These are phyloP conservation scores for Athelia sp. DNA, from an alignment of 1,284 basidiomycete species.

Conservation along the genomic window DNA sequence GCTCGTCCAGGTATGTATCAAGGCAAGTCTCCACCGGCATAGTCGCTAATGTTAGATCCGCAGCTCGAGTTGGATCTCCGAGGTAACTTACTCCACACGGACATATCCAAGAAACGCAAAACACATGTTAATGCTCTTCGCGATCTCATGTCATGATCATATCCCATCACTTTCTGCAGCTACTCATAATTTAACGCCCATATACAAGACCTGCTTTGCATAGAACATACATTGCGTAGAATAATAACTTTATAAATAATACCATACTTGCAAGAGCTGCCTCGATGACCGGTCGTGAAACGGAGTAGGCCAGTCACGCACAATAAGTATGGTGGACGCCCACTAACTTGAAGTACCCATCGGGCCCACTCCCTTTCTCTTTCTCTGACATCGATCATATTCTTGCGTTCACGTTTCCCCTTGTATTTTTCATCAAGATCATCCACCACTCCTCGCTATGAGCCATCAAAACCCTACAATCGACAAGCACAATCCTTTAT, in stretches of 20 bases:
- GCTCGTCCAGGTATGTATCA: conserved; percentile 67
- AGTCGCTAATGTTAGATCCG: conserved; percentile 3
- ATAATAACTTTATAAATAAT: conserved; percentile 11
- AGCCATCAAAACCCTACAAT: conserved; percentile 6
- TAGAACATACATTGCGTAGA: background rate
- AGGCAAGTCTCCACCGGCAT: background rate
- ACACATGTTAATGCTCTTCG: conserved; percentile 48
- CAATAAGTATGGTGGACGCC: too few species aligned
- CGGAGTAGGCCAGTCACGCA: too few species aligned
- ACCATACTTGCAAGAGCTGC: background rate
- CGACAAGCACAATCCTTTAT: conserved; percentile 21
- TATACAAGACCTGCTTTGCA: background rate
- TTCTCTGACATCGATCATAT: too few species aligned
- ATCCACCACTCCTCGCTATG: background rate
- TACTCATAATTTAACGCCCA: background rate
- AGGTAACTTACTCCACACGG: conserved; percentile 56
- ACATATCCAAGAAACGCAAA: conserved; percentile 64
- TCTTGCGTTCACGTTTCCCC: too few species aligned
- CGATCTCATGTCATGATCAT: conserved; percentile 28
- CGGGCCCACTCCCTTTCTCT: too few species aligned
- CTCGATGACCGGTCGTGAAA: too few species aligned
- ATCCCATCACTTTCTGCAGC: background rate
- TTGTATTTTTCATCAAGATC: conserved; percentile 8
- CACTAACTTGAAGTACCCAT: too few species aligned
- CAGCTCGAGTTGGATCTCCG: conserved; percentile 71